phyloP scores from a whole-genome alignment of 768 basidiomycete genomes.

The Dictyophora rubrovolvata region DNA sequence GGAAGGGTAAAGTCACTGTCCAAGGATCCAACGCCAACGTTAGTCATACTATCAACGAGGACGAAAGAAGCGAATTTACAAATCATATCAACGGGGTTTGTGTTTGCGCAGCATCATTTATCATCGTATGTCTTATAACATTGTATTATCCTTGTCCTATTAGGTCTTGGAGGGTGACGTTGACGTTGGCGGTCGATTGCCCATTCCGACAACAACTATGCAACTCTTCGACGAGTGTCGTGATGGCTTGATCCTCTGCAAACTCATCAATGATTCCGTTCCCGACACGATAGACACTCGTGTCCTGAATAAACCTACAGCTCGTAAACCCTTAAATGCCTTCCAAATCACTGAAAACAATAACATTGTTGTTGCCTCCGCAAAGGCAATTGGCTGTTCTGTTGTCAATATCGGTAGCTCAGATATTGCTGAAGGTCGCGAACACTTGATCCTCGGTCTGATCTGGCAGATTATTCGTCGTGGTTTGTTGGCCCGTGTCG shows the following conservation, averaged over 20 bases:
- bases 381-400: conserved; percentile 96
- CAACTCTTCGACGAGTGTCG: conserved; percentile 96
- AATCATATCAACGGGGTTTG: conserved; percentile 92
- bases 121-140: neutral
- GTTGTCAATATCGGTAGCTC: conserved; percentile 96
- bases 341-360: conserved; percentile 99
- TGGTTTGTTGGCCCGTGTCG: conserved; percentile 87
- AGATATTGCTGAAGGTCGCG: conserved; percentile 86
- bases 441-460: conserved; percentile 93
- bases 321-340: conserved; percentile 81
- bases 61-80: conserved; percentile 93
- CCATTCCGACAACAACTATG: conserved; percentile 95
- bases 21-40: conserved; percentile 92
- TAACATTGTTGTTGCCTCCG: conserved; percentile 97
- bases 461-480: conserved; percentile 98
- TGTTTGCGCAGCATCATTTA: conserved; percentile 6
- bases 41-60: conserved; percentile 95
- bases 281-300: conserved; percentile 98
- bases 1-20: conserved; percentile 85
- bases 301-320: conserved; percentile 84
- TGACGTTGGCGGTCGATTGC: conserved; percentile 72
- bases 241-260: conserved; percentile 93
- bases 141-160: conserved; percentile 10
- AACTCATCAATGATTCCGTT: conserved; percentile 98
- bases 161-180: conserved; percentile 88